phyloP scores from a whole-genome alignment of 192 early-diverging fungal species.

The Dissophora ornata region DNA sequence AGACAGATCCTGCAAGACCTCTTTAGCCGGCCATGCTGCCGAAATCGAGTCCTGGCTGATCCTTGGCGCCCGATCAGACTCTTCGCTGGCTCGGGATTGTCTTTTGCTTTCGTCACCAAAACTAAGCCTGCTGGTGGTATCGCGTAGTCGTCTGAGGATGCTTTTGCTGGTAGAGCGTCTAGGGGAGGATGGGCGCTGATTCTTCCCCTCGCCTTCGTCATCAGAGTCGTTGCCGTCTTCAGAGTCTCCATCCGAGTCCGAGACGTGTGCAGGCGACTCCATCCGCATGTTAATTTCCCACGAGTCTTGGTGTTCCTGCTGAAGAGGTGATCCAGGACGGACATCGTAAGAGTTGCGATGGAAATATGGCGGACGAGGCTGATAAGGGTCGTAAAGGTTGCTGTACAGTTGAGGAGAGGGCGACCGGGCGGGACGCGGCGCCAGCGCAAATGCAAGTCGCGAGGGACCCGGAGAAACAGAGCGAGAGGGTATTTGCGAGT shows the following conservation, averaged over 20 bases:
- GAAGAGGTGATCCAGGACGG: constrained; percentile 36
- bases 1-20: constrained; percentile 30
- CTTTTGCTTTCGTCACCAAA: constrained; percentile 26
- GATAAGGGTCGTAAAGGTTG: constrained; percentile 19
- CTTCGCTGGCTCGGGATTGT: constrained; percentile 11
- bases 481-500: constrained; percentile 29
- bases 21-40: constrained; percentile 19
- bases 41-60: constrained; percentile 32
- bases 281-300: constrained; percentile 24
- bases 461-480: constrained; percentile 24
- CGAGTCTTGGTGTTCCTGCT: constrained; percentile 45
- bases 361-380: constrained; percentile 29
- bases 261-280: constrained; percentile 14
- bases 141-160: constrained; percentile 29
- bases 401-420: constrained; percentile 40
- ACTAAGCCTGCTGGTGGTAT: constrained; percentile 35
- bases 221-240: constrained; percentile 24
- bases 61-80: constrained; percentile 11
- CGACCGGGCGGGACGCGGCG: constrained; percentile 32
- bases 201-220: constrained; percentile 7
- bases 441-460: constrained; percentile 37
- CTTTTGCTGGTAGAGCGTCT: constrained; percentile 27
- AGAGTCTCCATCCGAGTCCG: constrained; percentile 8
- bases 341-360: constrained; percentile 25
- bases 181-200: constrained; percentile 13